Evolutionary conservation across 257 asterid species (phyloP), one percentile per base, ranked within the genome.

Genomic region (Misopates orontium): DNA sequence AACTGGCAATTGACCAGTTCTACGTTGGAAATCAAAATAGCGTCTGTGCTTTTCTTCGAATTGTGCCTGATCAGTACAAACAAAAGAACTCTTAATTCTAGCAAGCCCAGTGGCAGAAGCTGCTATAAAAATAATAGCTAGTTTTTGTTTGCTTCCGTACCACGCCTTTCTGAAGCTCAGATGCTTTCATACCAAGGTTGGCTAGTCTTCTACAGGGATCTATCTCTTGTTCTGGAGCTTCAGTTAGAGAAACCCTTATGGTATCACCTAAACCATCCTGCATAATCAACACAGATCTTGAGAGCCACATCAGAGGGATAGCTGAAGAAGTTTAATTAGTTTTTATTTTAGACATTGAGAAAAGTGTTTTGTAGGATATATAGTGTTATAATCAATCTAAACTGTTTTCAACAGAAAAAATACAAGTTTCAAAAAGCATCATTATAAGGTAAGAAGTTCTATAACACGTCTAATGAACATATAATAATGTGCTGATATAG

Each of bases 221-320:
- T 41, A 94, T 94, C 83, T 94, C 99, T 78, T 79, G 77, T 69
- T 90, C 99, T 18, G 99, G 98, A 57, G 98, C 75, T 79, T 94
- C 98, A 45, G 98, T 94, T 39, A 94, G 96, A 53, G 99, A 94
- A 73, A 94, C 99, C 62, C 99, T 76, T 51, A 94, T 90, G 60
- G 99, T 94, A 78, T 94, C 99, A 73, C 98, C 99, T 62, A 94
- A 75, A 70, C 99, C 99, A 77, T 94, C 99, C 98, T 94, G 82
- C 36, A 67, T 11, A 44, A 48, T 69, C 28, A 55, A 61, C 68
- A 48, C 24, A 13, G 55, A 67, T 49, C 24, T 48, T 59, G 63
- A 73, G 62, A 5, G 12, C 36, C 56, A 48, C 42, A 9, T 4
- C 42, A 36, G 10, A 36, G 6, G 42, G 42, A 36, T 36, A 36